Conservation (phyloP, 768 basidiomycete genomes). For the Termitomyces eurrhizus region DNA sequence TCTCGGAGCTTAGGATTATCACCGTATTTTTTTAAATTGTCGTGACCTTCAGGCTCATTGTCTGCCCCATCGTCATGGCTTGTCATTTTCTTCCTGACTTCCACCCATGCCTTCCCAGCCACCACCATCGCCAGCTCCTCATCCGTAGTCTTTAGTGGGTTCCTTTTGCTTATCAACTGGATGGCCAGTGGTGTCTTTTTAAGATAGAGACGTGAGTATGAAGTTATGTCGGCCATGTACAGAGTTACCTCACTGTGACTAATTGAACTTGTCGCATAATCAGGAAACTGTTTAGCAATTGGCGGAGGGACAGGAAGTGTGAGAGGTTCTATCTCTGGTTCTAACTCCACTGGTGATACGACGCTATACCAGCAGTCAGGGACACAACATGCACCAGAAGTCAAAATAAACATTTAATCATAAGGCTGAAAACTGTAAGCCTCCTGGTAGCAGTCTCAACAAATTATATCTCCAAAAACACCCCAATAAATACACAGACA, state of each 20-base stretch:
- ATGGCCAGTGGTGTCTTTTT: background rate
- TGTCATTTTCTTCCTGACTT: constrained; percentile 16
- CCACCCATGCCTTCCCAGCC: constrained; percentile 13
- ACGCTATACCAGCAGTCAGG: too few relatives aligned
- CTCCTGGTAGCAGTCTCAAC: too few relatives aligned
- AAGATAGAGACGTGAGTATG: background rate
- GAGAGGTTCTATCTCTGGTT: constrained; percentile 7
- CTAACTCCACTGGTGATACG: too few relatives aligned
- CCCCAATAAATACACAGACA: too few relatives aligned
- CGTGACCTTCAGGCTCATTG: background rate
- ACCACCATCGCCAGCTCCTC: constrained; percentile 3
- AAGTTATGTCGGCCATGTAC: background rate
- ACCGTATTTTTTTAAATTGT: constrained; percentile 8
- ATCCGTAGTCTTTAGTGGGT: background rate
- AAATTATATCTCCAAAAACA: too few relatives aligned
- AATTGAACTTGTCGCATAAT: constrained; percentile 3
- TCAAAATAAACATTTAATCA: too few relatives aligned
- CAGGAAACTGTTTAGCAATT: background rate
- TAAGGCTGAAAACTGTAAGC: too few relatives aligned
- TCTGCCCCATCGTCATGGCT: constrained; percentile 8
- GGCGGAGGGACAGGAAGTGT: constrained; percentile 8
- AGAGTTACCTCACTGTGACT: constrained; percentile 8
- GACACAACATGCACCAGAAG: too few relatives aligned
- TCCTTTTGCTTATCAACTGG: constrained; percentile 1
- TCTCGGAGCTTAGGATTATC: too few relatives aligned